Evolutionary conservation across 805 yeast species (phyloP).

Genomic region (Metschnikowia sp.): DNA sequence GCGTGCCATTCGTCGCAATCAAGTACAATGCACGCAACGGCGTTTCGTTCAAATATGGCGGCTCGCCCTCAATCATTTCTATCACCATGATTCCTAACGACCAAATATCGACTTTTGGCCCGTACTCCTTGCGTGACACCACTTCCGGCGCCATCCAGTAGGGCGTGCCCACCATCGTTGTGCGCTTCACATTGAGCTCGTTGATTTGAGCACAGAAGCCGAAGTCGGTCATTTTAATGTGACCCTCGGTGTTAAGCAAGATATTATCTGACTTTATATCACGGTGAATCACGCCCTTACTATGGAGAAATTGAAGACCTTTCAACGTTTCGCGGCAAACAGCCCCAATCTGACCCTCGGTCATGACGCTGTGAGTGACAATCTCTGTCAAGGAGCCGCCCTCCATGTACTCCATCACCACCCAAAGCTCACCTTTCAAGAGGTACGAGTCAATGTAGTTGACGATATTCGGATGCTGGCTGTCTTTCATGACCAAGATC

Average conservation of each 20-base stretch:
- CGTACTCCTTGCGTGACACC: constrained; percentile 90
- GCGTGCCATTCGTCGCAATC: constrained; percentile 96
- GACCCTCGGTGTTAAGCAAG: constrained; percentile 75
- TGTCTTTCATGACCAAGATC: constrained; percentile 21
- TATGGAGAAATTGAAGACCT: constrained; percentile 85
- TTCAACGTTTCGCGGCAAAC: constrained; percentile 87
- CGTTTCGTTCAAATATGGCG: constrained; percentile 94
- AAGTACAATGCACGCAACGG: constrained; percentile 91
- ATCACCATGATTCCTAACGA: constrained; percentile 96
- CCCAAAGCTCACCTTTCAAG: constrained; percentile 84
- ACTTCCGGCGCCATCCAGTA: constrained; percentile 99
- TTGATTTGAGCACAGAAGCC: constrained; percentile 93
- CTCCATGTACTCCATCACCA: constrained; percentile 98
- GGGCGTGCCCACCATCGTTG: constrained; percentile 99
- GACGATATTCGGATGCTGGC: constrained; percentile 20
- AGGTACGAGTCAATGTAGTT: constrained; percentile 28
- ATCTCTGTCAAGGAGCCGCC: constrained; percentile 97
- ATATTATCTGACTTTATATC: constrained; percentile 96
- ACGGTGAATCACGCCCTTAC: constrained; percentile 90
- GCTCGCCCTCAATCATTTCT: constrained; percentile 99
- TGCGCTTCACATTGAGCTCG: constrained; percentile 78
- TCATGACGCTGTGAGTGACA: constrained; percentile 83
- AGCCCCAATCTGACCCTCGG: constrained; percentile 93
- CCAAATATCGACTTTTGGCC: constrained; percentile 97
- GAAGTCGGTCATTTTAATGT: constrained; percentile 91